These are phyloP conservation scores for Karstenula rhodostoma DNA, from an alignment of 2,329 filamentous ascomycete genomes.

Conservation along the genomic window DNA sequence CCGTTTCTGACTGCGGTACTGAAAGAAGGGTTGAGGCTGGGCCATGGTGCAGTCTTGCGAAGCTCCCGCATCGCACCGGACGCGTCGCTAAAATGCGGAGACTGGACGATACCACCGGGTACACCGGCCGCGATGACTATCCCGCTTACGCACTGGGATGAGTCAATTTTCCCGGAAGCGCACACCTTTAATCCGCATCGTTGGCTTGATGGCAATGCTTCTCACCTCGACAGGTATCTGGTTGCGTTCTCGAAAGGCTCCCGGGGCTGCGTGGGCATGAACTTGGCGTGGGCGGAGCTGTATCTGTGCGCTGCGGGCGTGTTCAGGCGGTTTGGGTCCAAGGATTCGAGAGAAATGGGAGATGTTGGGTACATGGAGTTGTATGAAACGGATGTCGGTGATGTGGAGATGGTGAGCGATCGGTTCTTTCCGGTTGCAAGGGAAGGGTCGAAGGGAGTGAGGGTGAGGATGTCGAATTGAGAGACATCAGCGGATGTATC, in stretches of 20 bases:
- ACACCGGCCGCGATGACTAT: constrained; percentile 41
- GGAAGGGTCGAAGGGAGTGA: constrained; percentile 32
- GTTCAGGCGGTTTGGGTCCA: constrained; percentile 19
- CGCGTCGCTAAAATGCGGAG: constrained; percentile 27
- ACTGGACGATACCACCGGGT: constrained; percentile 35
- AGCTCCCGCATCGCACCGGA: constrained; percentile 30
- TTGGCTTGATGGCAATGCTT: constrained; percentile 34
- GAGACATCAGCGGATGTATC: too few relatives aligned
- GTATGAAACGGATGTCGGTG: constrained; percentile 36
- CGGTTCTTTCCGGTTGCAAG: constrained; percentile 34
- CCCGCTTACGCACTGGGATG: constrained; percentile 45
- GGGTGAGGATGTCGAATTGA: constrained; percentile 17
- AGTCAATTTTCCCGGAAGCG: constrained; percentile 41
- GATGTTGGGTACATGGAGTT: constrained; percentile 28
- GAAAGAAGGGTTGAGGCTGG: constrained; percentile 48
- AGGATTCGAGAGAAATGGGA: neutral
- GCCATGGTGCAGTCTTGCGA: constrained; percentile 36
- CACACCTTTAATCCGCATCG: constrained; percentile 42
- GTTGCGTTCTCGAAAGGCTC: constrained; percentile 51
- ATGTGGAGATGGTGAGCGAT: constrained; percentile 34
- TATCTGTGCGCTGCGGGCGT: constrained; percentile 27
- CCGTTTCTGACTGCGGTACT: constrained; percentile 45
- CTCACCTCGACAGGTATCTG: constrained; percentile 45
- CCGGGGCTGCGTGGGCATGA: constrained; percentile 52
- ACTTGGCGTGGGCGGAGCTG: constrained; percentile 40